Evolutionary conservation across 2,329 filamentous ascomycete species (phyloP), one percentile per base, ranked within the genome.

Genomic region (Aspergillus sp.): DNA sequence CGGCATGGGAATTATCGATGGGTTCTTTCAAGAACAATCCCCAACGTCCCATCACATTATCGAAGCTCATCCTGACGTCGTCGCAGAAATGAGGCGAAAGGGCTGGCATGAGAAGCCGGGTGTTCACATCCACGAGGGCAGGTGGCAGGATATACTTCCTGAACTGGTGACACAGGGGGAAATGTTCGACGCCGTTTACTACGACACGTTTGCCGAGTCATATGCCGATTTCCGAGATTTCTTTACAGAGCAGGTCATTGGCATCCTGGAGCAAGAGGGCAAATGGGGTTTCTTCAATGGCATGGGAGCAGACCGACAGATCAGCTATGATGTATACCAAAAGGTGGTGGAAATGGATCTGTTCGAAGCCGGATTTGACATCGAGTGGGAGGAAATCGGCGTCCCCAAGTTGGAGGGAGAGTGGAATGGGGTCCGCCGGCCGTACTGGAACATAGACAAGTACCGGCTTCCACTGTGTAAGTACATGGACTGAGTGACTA

Each of bases 281-380:
- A 79, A 75, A 47, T 87, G 86, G 72, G 82, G 85, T 33, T 87
- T 86, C 75, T 88, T 87, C 72, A 86, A 87, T 64, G 85, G 95
- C 0, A 86, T 98, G 57, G 95, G 95, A 0, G 95, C 95, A 3
- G 95, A 99, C 76, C 82, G 95, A 46, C 88, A 88, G 73, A 88
- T 98, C 61, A 96, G 91, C 75, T 98, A 98, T 75, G 95, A 98
- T 77, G 93, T 99, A 22, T 98, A 98, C 76, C 90, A 88, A 53
- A 91, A 90, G 73, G 91, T 98, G 3, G 89, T 91, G 2, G 93
- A 98, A 75, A 88, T 96, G 81, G 92, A 98, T 75, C 80, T 96
- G 20, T 86, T 89, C 61, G 93, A 98, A 65, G 91, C 91, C 9
- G 93, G 93, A 0, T 84, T 97, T 65, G 93, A 98, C 68, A 86